Percentiles rank a stretch among this genome's conserved stretches.
These are phyloP conservation scores for Amaranthus palmeri DNA, from an alignment of 148 eudicot genomes.

Conservation along the genomic window DNA sequence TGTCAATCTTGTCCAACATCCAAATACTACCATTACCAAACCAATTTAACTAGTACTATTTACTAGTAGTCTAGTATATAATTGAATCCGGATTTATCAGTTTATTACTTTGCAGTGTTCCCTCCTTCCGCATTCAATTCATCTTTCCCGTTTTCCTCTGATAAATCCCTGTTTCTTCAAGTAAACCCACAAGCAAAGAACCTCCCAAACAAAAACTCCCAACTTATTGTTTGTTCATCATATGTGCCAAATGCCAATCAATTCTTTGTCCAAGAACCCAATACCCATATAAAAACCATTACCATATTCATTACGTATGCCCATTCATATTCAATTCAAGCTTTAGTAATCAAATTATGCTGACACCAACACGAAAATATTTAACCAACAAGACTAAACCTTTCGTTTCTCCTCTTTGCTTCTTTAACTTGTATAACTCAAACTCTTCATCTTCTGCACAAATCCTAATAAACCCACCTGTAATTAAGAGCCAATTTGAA, in stretches of 20 bases:
- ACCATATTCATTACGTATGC: constrained; percentile 5
- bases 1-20: neutral
- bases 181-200: neutral
- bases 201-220: neutral
- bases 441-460: constrained; percentile 11
- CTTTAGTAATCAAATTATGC: constrained; percentile 23
- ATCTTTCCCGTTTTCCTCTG: neutral
- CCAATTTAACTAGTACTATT: neutral
- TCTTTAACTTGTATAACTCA: constrained; percentile 10
- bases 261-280: neutral
- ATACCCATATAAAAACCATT: neutral
- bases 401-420: constrained; percentile 10
- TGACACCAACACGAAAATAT: constrained; percentile 30
- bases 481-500: neutral
- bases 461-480: neutral
- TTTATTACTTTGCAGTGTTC: neutral
- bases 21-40: neutral
- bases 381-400: constrained; percentile 36
- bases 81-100: no score
- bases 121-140: neutral
- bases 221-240: neutral
- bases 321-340: neutral
- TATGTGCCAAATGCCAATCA: neutral
- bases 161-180: neutral
- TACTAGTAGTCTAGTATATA: neutral